Conservation (phyloP, 208 protist species). For the Leishmania tropica region DNA sequence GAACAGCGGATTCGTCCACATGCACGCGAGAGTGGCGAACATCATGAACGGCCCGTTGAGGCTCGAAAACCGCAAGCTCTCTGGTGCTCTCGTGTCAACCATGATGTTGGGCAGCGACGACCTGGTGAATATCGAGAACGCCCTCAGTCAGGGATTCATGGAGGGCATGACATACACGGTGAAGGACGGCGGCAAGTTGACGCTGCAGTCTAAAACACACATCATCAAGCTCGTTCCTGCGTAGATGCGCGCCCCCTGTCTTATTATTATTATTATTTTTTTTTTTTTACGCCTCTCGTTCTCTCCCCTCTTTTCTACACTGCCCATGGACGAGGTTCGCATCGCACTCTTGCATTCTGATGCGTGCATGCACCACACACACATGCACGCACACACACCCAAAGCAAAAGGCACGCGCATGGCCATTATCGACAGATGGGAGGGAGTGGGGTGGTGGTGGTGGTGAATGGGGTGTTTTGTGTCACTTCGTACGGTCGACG, state of each 20-base stretch:
- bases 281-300: neutral
- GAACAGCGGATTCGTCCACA: conserved; percentile 2
- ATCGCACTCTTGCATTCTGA: too few relatives aligned
- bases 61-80: conserved; percentile 30
- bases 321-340: too few relatives aligned
- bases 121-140: conserved; percentile 36
- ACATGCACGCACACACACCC: too few relatives aligned
- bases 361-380: too few relatives aligned
- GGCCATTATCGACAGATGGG: too few relatives aligned
- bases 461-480: neutral
- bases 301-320: neutral
- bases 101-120: conserved; percentile 29
- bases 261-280: conserved; percentile 1
- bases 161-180: conserved; percentile 31
- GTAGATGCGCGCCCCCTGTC: neutral
- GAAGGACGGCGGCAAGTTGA: conserved; percentile 24
- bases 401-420: too few relatives aligned
- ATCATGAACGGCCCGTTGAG: conserved; percentile 35
- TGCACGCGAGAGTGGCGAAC: conserved; percentile 39
- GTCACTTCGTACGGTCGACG: neutral
- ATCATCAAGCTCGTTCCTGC: conserved; percentile 27
- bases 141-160: conserved; percentile 35
- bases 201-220: conserved; percentile 25
- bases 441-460: too few relatives aligned
- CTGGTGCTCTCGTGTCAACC: conserved; percentile 52